These are phyloP conservation scores for Achaetomiella virescens DNA, from an alignment of 495 filamentous ascomycete species.

Conservation along the genomic window DNA sequence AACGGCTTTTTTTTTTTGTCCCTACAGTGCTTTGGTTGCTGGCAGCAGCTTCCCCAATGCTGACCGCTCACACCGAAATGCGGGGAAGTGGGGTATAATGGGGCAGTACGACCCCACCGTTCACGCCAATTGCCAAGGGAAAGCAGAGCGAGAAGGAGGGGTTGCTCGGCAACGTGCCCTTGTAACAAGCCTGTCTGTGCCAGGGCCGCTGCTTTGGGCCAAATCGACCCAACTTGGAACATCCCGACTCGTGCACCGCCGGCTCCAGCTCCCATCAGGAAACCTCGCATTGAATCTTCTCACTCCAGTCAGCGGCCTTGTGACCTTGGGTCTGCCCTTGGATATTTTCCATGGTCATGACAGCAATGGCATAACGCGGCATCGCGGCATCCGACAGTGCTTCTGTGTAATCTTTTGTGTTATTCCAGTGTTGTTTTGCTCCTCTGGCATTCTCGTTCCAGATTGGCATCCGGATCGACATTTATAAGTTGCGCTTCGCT, in stretches of 20 bases:
- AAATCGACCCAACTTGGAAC: neutral
- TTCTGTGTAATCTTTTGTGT: neutral
- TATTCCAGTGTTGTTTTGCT: too few relatives aligned
- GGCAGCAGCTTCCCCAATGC: neutral
- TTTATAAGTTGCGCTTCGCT: too few relatives aligned
- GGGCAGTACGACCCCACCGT: neutral
- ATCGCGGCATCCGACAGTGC: slow-evolving; percentile 5
- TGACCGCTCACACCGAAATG: neutral
- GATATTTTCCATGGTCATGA: slow-evolving; percentile 6
- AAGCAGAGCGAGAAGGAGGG: neutral
- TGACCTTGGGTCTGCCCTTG: neutral
- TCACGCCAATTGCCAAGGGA: neutral
- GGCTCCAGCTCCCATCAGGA: neutral
- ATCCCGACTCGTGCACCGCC: neutral
- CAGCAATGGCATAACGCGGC: slow-evolving; percentile 16
- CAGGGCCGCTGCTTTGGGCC: neutral
- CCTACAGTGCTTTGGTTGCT: neutral
- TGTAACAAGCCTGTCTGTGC: neutral
- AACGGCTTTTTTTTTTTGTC: neutral
- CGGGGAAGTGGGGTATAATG: slow-evolving; percentile 3
- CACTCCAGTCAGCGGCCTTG: neutral
- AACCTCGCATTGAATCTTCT: neutral
- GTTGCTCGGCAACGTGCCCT: slow-evolving; percentile 7
- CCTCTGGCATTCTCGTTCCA: slow-evolving; percentile 1
- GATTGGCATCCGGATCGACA: slow-evolving; percentile 16